Evolutionary conservation across 2,329 filamentous ascomycete species (phyloP), one percentile per base, ranked within the genome.

Genomic region (Alternaria viburni): DNA sequence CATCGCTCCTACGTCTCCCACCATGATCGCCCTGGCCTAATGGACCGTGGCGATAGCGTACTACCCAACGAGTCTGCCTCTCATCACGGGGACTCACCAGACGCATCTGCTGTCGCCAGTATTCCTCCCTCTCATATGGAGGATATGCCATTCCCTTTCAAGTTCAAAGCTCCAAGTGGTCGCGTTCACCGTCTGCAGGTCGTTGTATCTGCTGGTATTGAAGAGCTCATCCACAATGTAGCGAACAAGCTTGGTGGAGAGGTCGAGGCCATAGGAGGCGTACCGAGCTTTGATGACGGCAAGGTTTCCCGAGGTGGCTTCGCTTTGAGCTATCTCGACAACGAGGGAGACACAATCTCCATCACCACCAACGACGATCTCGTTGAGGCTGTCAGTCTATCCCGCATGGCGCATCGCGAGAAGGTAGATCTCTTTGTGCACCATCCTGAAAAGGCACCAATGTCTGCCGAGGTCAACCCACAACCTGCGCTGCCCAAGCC

Each of bases 391-490:
- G 93, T 99, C 69, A 86, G 90, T 19, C 87, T 98, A 26, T 93
- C 95, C 5, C 90, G 93, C 64, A 89, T 91, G 62, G 86, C 88
- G 49, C 89, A 86, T 70, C 90, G 89, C 49, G 96, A 98, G 71
- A 99, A 99, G 86, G 96, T 99, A 19, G 96, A 99, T 74, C 86
- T 99, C 15, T 98, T 97, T 74, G 94, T 98, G 12, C 96, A 99
- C 78, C 92, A 99, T 73, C 94, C 95, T 1, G 89, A 93, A 67
- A 91, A 96, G 81, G 89, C 95, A n/a, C 92, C 94, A 0, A 86
- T 93, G n/a, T 84, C 89, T 10, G 83, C 87, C 1, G 86, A 88
- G 0, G 80, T 89, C 11, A 86, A 90, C 43, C 88, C 88, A 41
- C 84, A 88, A 63, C 88, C 88, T 19, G 81, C 81, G 5, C 74